Percentiles rank a stretch among this genome's conserved stretches.
phyloP scores from a whole-genome alignment of 2,329 filamentous ascomycete genomes.

The Pseudocercospora pini-densiflorae region DNA sequence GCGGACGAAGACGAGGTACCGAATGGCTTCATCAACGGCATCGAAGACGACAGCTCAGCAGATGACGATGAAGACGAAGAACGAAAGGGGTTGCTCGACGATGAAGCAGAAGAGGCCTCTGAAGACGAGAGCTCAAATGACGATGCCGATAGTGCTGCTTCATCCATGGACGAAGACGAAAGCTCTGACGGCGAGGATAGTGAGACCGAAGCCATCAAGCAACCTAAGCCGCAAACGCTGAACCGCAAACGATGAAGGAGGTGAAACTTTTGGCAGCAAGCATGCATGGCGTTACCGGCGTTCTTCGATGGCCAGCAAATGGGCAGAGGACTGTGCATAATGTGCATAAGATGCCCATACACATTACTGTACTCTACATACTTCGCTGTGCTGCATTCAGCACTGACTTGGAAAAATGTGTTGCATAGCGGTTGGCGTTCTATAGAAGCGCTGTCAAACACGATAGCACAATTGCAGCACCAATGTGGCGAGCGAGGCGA shows the following conservation, averaged over 20 bases:
- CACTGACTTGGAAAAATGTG: not conserved
- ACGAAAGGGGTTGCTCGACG: constrained; percentile 52
- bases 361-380: constrained; percentile 3
- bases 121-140: constrained; percentile 28
- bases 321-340: constrained; percentile 20
- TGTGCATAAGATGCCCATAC: constrained; percentile 16
- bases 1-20: constrained; percentile 16
- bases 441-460: not conserved
- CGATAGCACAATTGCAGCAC: not conserved
- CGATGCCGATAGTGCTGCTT: constrained; percentile 15
- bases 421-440: constrained; percentile 16
- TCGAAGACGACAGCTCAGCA: constrained; percentile 25
- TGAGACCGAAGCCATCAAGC: constrained; percentile 27
- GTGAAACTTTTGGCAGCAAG: not conserved
- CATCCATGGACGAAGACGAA: constrained; percentile 47
- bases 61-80: constrained; percentile 31
- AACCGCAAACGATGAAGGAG: constrained; percentile 25
- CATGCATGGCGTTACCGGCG: constrained; percentile 6
- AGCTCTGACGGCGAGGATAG: constrained; percentile 48
- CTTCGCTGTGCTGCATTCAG: not conserved
- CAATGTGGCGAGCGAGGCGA: not conserved
- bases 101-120: constrained; percentile 56
- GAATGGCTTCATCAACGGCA: constrained; percentile 24
- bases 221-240: constrained; percentile 25
- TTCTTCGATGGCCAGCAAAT: not conserved